A percentile compares a stretch with the other conserved stretches of the same genome.
Conservation (phyloP, 192 early-diverging fungal species). For the Backusella luteola region DNA sequence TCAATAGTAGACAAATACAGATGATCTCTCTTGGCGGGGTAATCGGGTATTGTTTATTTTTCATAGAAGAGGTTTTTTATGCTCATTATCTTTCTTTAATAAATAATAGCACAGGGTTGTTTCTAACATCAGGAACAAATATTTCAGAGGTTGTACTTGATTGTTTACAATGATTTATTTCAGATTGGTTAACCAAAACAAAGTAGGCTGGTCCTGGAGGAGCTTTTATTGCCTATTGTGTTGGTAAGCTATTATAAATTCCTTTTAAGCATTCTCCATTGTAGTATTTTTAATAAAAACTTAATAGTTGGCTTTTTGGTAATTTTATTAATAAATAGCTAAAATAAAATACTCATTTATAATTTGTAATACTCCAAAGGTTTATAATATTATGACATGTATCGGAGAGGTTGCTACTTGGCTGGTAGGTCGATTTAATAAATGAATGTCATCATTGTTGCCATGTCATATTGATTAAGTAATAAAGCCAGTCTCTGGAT, state of each 20-base stretch:
- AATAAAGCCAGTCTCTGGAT: constrained; percentile 56
- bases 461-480: neutral
- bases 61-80: neutral
- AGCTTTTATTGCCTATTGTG: constrained; percentile 62
- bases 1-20: constrained; percentile 28
- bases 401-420: neutral
- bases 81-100: neutral
- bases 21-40: constrained; percentile 30
- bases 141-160: constrained; percentile 40
- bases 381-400: neutral
- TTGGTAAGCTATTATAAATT: constrained; percentile 15
- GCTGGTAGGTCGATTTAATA: neutral
- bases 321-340: too few relatives aligned
- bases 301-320: neutral
- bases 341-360: too few relatives aligned
- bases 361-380: too few relatives aligned
- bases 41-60: constrained; percentile 10
- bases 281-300: neutral
- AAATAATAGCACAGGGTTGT: constrained; percentile 59
- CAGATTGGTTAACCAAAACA: neutral
- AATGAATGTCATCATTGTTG: neutral
- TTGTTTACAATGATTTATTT: neutral
- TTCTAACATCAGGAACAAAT: constrained; percentile 66
- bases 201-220: constrained; percentile 69
- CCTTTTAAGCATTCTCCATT: neutral